Evolutionary conservation across 2,329 filamentous ascomycete species (phyloP).

Genomic region (Coniochaeta prunicola): DNA sequence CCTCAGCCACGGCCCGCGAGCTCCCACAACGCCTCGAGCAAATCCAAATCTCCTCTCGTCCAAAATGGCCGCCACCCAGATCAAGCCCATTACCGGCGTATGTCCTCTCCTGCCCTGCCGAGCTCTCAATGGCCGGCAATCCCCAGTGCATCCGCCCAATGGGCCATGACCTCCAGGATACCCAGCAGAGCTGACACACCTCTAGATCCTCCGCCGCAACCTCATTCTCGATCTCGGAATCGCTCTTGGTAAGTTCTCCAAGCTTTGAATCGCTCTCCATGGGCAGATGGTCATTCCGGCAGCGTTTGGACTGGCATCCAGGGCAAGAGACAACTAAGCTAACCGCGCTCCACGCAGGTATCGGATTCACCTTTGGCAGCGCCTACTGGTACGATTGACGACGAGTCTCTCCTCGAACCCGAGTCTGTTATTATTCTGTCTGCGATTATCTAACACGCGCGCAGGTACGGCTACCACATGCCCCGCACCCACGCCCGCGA

Average conservation of each 20-base stretch:
- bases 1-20: slow-evolving; percentile 1
- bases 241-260: slow-evolving; percentile 41
- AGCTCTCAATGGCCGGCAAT: slow-evolving; percentile 9
- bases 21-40: not conserved
- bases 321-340: slow-evolving; percentile 18
- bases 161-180: not conserved
- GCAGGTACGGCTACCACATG: slow-evolving; percentile 56
- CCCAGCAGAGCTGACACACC: slow-evolving; percentile 21
- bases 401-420: not conserved
- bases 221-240: slow-evolving; percentile 50
- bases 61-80: slow-evolving; percentile 32
- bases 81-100: slow-evolving; percentile 55
- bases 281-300: not conserved
- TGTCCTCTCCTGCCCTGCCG: slow-evolving; percentile 20
- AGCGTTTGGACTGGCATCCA: not conserved
- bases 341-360: slow-evolving; percentile 30
- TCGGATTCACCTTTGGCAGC: slow-evolving; percentile 48
- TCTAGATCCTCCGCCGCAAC: slow-evolving; percentile 52
- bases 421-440: not conserved
- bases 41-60: not conserved
- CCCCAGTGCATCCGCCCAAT: slow-evolving; percentile 3
- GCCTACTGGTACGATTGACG: slow-evolving; percentile 45
- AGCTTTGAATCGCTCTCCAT: not conserved
- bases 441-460: not conserved
- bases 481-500: slow-evolving; percentile 53